Evolutionary conservation across 495 filamentous ascomycete species (phyloP).

Genomic region (Penicillium lagena): DNA sequence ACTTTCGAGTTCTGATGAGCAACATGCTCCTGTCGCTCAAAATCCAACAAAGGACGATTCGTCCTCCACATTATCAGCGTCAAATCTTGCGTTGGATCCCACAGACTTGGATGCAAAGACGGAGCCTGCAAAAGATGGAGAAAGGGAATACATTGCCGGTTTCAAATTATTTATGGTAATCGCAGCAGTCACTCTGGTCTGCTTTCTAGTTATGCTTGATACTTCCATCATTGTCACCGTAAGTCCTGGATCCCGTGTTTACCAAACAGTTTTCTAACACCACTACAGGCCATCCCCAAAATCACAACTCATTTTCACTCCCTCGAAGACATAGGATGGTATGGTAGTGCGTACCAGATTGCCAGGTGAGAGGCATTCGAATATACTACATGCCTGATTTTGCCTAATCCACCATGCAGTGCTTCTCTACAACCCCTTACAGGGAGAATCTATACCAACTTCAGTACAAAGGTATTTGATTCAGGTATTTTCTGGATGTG

Average conservation of each 20-base stretch:
- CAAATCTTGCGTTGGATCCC: no score
- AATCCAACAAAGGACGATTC: no score
- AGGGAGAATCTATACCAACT: conserved; percentile 42
- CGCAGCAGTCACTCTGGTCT: conserved; percentile 16
- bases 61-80: no score
- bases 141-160: conserved; percentile 17
- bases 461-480: conserved; percentile 30
- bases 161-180: conserved; percentile 19
- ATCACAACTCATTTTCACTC: conserved; percentile 39
- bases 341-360: conserved; percentile 38
- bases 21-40: no score
- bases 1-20: no score
- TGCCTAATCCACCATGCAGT: conserved; percentile 12
- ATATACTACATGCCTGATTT: background rate
- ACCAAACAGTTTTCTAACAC: background rate
- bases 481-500: background rate
- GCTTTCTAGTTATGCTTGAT: conserved; percentile 45
- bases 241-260: background rate
- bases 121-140: background rate
- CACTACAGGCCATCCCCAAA: conserved; percentile 26
- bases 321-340: conserved; percentile 39
- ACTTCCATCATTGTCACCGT: conserved; percentile 45
- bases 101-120: background rate
- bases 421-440: conserved; percentile 37
- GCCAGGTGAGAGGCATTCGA: conserved; percentile 17